Base-by-base conservation (phyloP, 192 early-diverging fungal species). In the Podila epicladia region DNA sequence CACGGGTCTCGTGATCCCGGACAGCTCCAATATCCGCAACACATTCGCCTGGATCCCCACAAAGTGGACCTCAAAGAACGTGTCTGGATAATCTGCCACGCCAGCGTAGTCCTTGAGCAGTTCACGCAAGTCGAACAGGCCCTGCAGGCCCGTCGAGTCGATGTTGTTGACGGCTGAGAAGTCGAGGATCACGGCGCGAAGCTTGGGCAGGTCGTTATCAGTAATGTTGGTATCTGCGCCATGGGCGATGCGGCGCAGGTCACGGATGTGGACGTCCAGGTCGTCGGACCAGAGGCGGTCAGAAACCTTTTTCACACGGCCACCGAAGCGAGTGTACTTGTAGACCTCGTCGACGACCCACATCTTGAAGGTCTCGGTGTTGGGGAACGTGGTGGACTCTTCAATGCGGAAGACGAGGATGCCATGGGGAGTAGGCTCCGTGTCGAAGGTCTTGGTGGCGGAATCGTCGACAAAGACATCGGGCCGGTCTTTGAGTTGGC, bases 151-250 rank as follows among this genome's bases (percentile, higher is more conserved):
- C 0, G 95, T 94, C 22, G 89, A 87, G 71, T 97, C 96, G 57
- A 96, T 88, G 37, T 90, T 74, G 32, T 92, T 91, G 11, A 96
- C 94, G n/a, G 87, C 90, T 0, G 90, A 85, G 58, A 97, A 91
- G 78, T 97, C 96, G 53, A 97, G 85, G 19, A 97, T 85, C 17
- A 96, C 71, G 0, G 95, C 92, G 9, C 87, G 82, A 15, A 96
- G 84, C 12, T 79, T 69, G 5, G 91, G 89, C 67, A 76, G 20
- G 15, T 88, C 83, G 58, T 87, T 64, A 50, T 65, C 78, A 48
- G 63, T 82, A 64, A 31, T 71, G 61, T 76, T 69, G 31, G 74
- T 70, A 11, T 70, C 57, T 0, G 62, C 13, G 20, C 57, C 69
- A 35, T 74, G 72, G 12, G 62, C 65, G 9, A 37, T 26, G 62